These are phyloP conservation scores for Raddia guianensis DNA, from an alignment of 176 grass and related monocot genomes.

Conservation along the genomic window DNA sequence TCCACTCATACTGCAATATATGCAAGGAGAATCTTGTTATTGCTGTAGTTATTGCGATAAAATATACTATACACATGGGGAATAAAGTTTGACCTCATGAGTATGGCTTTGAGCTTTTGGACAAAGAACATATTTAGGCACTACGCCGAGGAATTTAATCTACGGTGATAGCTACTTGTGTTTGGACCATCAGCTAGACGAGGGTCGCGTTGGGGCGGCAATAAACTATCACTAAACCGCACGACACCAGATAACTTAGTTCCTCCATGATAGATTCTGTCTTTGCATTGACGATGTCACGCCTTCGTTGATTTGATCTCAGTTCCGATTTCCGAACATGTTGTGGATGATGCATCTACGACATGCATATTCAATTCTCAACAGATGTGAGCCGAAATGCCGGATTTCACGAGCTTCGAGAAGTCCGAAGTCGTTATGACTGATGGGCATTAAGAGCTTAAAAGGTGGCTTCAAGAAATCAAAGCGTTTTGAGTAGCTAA, in stretches of 20 bases:
- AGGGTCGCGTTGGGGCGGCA: constrained; percentile 15
- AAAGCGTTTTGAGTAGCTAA: too few species aligned
- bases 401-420: too few species aligned
- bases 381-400: too few species aligned
- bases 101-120: background rate
- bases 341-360: background rate
- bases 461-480: too few species aligned
- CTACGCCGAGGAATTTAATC: constrained; percentile 38
- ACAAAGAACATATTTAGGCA: constrained; percentile 34
- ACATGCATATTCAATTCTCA: too few species aligned
- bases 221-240: constrained; percentile 27
- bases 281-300: background rate
- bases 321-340: background rate
- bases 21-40: too few species aligned
- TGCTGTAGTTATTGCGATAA: too few species aligned
- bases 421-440: too few species aligned
- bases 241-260: constrained; percentile 12
- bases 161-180: constrained; percentile 19
- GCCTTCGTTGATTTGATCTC: background rate
- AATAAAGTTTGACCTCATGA: constrained; percentile 46
- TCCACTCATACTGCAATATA: constrained; percentile 26
- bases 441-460: too few species aligned
- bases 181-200: constrained; percentile 29
- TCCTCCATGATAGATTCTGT: background rate
- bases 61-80: background rate